Conservation (phyloP, 352 stramenopile species). For the Phytophthora constricta region DNA sequence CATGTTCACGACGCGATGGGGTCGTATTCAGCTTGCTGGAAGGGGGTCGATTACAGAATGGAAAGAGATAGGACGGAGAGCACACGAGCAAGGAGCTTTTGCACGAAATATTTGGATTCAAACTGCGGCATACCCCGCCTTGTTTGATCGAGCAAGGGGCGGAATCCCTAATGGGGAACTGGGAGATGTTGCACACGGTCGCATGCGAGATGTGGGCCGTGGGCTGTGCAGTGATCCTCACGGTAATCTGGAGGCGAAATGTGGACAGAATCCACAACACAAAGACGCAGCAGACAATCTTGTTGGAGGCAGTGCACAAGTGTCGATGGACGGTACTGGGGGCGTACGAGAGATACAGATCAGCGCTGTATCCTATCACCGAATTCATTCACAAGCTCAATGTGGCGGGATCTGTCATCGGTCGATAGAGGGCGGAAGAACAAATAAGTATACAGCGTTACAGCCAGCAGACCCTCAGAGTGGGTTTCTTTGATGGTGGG, state of each 20-base stretch:
- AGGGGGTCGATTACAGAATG: too few species aligned
- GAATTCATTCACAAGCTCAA: background rate
- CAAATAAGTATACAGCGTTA: too few species aligned
- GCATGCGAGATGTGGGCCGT: background rate
- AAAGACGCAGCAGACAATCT: background rate
- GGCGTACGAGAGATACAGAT: background rate
- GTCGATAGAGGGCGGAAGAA: too few species aligned
- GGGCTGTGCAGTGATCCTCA: background rate
- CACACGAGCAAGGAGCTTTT: too few species aligned
- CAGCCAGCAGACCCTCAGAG: too few species aligned
- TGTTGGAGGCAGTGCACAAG: background rate
- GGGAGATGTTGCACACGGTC: background rate
- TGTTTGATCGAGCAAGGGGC: background rate
- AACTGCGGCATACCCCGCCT: background rate
- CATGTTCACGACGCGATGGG: background rate
- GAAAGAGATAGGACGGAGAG: too few species aligned
- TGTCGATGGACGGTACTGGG: background rate
- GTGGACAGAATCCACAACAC: background rate
- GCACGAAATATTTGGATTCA: background rate
- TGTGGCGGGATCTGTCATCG: background rate
- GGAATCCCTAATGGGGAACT: background rate
- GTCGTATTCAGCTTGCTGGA: too few species aligned
- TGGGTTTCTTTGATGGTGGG: slow-evolving; percentile 1
- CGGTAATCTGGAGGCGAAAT: background rate
- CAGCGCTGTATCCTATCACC: background rate